Evolutionary conservation across 192 early-diverging fungal genomes (phyloP).

Genomic region (Coemansia sp.): DNA sequence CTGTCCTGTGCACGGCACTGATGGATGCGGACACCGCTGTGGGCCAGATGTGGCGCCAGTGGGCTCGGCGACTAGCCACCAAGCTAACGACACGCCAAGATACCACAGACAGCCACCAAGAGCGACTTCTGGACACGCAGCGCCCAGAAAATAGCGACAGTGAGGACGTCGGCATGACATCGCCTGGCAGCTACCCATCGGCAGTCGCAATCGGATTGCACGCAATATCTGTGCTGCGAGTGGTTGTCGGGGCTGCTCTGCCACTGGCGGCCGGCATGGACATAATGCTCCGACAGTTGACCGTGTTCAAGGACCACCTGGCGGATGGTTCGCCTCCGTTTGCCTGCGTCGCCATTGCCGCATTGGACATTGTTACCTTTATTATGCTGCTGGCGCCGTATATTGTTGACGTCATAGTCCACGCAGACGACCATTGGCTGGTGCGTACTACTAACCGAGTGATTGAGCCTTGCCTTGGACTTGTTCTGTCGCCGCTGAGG

Average conservation of each 20-base stretch:
- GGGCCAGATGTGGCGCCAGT: slow-evolving; percentile 13
- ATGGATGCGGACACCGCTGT: slow-evolving; percentile 19
- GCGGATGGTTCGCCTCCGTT: slow-evolving; percentile 35
- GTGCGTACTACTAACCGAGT: not conserved
- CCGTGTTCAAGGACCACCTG: slow-evolving; percentile 41
- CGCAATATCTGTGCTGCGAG: slow-evolving; percentile 11
- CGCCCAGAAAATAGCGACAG: not conserved
- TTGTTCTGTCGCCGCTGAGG: not conserved
- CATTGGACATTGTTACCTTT: slow-evolving; percentile 34
- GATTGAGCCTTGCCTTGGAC: slow-evolving; percentile 9
- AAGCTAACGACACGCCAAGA: not conserved
- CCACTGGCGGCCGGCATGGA: slow-evolving; percentile 37
- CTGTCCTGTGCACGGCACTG: slow-evolving; percentile 26
- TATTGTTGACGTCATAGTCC: slow-evolving; percentile 16
- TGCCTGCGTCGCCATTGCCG: slow-evolving; percentile 31
- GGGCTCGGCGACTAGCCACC: not conserved
- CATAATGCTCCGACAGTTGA: slow-evolving; percentile 37
- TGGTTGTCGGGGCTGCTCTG: slow-evolving; percentile 16
- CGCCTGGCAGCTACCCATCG: not conserved
- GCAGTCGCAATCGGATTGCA: not conserved
- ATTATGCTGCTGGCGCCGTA: slow-evolving; percentile 36
- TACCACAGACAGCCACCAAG: not conserved
- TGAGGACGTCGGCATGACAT: not conserved
- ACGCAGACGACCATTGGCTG: slow-evolving; percentile 29
- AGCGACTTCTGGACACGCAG: slow-evolving; percentile 14